Percentiles rank a stretch among this genome's conserved stretches.
Evolutionary conservation across 148 eudicot genomes (phyloP).

Genomic region (Cornus suecica): DNA sequence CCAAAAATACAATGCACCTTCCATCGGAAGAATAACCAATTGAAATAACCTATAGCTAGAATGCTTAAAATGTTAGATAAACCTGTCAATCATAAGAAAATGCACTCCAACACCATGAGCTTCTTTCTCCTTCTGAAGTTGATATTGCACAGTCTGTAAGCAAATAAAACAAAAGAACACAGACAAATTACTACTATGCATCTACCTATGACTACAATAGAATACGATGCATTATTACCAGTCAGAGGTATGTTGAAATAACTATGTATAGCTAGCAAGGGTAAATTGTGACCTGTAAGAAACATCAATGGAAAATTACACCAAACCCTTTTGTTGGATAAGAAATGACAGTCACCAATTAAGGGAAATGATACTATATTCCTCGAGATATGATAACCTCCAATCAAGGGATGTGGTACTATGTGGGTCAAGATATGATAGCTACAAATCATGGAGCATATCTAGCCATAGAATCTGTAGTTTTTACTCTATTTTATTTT

Average conservation of each 20-base stretch:
- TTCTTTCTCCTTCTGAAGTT: constrained; percentile 39
- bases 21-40: no score
- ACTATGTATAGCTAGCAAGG: background rate
- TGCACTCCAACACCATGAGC: constrained; percentile 38
- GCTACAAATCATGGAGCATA: no score
- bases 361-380: no score
- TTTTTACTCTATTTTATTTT: no score
- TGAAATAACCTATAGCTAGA: background rate
- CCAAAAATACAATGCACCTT: no score
- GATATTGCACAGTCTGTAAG: constrained; percentile 55
- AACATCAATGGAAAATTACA: background rate
- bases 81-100: constrained; percentile 90
- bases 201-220: background rate
- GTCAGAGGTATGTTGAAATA: background rate
- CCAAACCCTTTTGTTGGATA: background rate
- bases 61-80: constrained; percentile 3
- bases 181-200: background rate
- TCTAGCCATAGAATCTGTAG: no score
- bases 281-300: background rate
- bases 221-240: background rate
- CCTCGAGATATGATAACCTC: no score
- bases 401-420: no score
- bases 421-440: no score
- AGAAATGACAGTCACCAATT: no score
- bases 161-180: constrained; percentile 6